A percentile compares a stretch with the other conserved stretches of the same genome.
Evolutionary conservation across 148 eudicot species (phyloP).

Genomic region (Fallopia convolvulus): DNA sequence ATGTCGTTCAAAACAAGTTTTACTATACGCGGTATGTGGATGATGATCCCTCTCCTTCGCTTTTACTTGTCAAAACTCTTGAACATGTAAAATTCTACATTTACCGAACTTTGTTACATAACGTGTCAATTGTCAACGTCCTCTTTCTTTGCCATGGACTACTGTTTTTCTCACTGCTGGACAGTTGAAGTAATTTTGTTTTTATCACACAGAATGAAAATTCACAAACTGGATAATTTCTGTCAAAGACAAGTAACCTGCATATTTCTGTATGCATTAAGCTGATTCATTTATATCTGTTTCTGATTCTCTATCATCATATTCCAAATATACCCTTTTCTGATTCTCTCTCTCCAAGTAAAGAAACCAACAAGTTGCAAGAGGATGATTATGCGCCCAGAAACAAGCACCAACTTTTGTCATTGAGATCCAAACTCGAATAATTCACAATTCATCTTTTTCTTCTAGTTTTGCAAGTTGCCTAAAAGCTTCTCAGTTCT

Average conservation of each 20-base stretch:
- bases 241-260: background rate
- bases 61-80: no score
- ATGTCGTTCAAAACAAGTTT: conserved; percentile 98
- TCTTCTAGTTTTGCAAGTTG: background rate
- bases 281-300: background rate
- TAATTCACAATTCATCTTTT: background rate
- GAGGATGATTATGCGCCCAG: background rate
- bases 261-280: background rate
- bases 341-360: background rate
- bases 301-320: background rate
- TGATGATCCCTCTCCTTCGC: background rate
- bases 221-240: background rate
- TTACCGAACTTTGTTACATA: background rate
- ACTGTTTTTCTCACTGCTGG: background rate
- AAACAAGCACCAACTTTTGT: background rate
- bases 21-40: conserved; percentile 84
- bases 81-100: no score
- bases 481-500: background rate
- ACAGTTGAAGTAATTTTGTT: background rate
- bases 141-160: background rate
- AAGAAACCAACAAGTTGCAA: background rate
- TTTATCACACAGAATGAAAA: background rate
- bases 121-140: background rate
- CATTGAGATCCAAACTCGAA: background rate
- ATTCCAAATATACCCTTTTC: no score